Base-by-base conservation (phyloP, 768 basidiomycete species). In the Boletus pseudopeckii region DNA sequence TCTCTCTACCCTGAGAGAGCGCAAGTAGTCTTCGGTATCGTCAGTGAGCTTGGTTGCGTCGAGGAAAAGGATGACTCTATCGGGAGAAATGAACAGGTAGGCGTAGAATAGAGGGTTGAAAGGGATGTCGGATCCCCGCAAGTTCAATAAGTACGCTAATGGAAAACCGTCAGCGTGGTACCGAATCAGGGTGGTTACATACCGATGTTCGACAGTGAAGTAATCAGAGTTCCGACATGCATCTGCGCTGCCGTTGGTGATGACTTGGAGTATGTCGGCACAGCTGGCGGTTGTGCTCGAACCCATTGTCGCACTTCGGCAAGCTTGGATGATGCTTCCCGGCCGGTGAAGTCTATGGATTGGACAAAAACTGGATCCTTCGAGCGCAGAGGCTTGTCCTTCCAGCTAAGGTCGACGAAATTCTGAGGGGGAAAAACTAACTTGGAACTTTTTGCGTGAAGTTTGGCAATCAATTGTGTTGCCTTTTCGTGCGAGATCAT, bases 41-140 rank as follows among this genome's bases (percentile, higher is more conserved):
- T 77, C 72, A 10, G 78, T 75, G 17, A 90, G 72, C 64, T 96
- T 90, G 50, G 69, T 69, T 38, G 72, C 60, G 57, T 95, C 92
- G 37, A 94, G 74, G 75, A 96, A 96, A 10, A 96, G 71, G n/a
- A 84, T 74, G 7, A 81, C 76, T n/a, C 67, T 69, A 13, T 84
- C 75, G 9, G 81, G 66, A 4, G 84, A 79, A 38, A 98, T 77
- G 62, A 86, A 90, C 18, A 95, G 72, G 65, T 96, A 98, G 0
- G 89, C 81, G 48, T 88, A 89, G 74, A 97, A 96, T 9, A 98
- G 80, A 0, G 96, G 96, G 66, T 92, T 94, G 76, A 84, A 91
- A 0, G 92, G 91, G 44, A 98, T 86, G 63, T 98, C 95, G 3
- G 82, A 80, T 34, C 94, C 95, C 45, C 96, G 87, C 50, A 95